Base-by-base conservation (phyloP, 768 basidiomycete genomes). In the Lactarius hengduanensis region DNA sequence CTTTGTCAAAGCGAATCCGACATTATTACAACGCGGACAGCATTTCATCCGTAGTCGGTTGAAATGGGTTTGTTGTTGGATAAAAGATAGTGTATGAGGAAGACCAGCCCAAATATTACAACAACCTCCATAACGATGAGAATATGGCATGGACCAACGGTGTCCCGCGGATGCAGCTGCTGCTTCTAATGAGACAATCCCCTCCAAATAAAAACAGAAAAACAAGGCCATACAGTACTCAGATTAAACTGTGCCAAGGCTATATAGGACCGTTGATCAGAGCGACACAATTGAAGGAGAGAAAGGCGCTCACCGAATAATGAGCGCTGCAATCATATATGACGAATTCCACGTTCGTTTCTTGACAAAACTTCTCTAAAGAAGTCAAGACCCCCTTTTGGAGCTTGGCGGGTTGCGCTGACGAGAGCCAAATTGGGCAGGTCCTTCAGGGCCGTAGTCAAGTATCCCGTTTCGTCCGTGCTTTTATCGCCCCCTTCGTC, bases 211-310 rank as follows among this genome's bases (percentile, higher is more conserved):
- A 40, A 22, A 53, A 54, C 61, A 13, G 26, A 26, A 9, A 47
- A 32, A 62, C 54, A 45, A 57, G 7, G 30, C 13, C 32, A 54
- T 41, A 32, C 32, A 9, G 32, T 32, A 55, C 30, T 41, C 53
- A 67, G 20, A 67, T 67, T 4, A 67, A 41, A 40, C 41, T 63
- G n/a, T 32, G 53, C 66, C 66, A 67, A 8, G 34, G 66, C 66
- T 67, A 40, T 18, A 47, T 53, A 43, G 10, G 20, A 4, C 16
- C 1, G 32, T 36, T 50, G 26, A 43, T 57, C 20, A 53, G 32
- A 20, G 30, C 3, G 20, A 43, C 2, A 16, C 18, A 22, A 8
- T 26, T 26, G 50, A 53, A 53, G 26, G 2, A n/a, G 20, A 20
- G 1, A 2, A n/a, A 38, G 28, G 30, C 20, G 65, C 66, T 47